Base-by-base conservation (phyloP, 2,329 filamentous ascomycete species). In the Monilinia aucupariae region DNA sequence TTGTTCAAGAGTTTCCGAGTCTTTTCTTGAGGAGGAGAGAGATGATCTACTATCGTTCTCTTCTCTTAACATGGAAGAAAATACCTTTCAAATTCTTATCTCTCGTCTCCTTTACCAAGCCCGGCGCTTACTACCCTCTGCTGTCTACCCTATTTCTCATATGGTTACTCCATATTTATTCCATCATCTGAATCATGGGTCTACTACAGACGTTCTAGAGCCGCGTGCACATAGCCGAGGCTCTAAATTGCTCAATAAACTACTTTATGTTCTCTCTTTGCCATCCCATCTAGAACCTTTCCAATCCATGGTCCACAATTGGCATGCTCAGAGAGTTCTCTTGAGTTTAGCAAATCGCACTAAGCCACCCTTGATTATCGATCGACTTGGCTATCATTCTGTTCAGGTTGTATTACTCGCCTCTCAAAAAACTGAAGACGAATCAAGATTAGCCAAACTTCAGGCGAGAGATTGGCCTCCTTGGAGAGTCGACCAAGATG, bases 401-500 rank as follows among this genome's bases (percentile, higher is more conserved):
- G 81, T 87, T 51, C 78, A 81, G 45, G 68, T 75, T 47, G 82
- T 86, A 3, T 71, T 87, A 61, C 72, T 82, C 8, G 82, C 79
- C 3, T 75, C 82, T 62, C 77, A 78, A 50, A 87, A 85, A 69
- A 81, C 80, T 10, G 70, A 74, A 8, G 74, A 73, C 6, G 85
- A 88, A 71, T 74, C 72, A 17, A 78, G 77, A 41, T 79, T 78
- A 39, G 78, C 81, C 1, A 67, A 73, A 25, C 79, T 82, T 34
- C 78, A 84, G 62, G 75, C 76, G 2, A 76, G 79, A 56, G 78
- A 78, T 2, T 87, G 85, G 85, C 85, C 85, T 12, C 85, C 85
- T 0, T 87, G 85, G 73, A 75, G 83, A 61, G 76, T 78, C 45
- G 77, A 81, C 13, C 79, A 81, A 63, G 82, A 87, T 68, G 85